Percentiles rank a stretch among this genome's conserved stretches.
These are phyloP conservation scores for Penstemon newberryi DNA, from an alignment of 257 asterid species.

Conservation along the genomic window DNA sequence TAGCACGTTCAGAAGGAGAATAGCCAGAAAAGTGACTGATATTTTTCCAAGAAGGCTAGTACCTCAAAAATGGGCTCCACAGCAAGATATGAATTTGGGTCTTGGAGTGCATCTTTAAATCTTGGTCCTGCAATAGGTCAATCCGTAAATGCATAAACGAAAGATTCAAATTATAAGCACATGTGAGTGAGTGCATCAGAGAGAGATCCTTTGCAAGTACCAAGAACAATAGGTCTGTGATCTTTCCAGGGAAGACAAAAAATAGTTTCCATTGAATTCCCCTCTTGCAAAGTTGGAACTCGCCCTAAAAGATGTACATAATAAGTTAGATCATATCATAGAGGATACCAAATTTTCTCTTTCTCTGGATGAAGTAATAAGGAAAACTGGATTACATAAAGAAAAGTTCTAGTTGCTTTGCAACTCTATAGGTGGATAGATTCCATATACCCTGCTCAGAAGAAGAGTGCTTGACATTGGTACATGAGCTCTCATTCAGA, in stretches of 20 bases:
- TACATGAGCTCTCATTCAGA: constrained; percentile 18
- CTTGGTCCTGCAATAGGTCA: constrained; percentile 66
- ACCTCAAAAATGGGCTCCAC: constrained; percentile 95
- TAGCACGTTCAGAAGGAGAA: constrained; percentile 12
- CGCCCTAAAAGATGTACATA: constrained; percentile 56
- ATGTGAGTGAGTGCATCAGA: not conserved
- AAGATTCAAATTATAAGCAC: not conserved
- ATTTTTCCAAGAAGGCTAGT: constrained; percentile 26
- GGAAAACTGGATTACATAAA: not conserved
- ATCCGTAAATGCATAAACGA: constrained; percentile 15
- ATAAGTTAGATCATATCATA: constrained; percentile 23
- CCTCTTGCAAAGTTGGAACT: constrained; percentile 91
- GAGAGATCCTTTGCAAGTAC: constrained; percentile 38
- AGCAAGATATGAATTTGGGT: constrained; percentile 75
- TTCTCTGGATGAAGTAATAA: not conserved
- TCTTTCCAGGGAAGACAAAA: constrained; percentile 77
- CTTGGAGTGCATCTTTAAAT: constrained; percentile 96
- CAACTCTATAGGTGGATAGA: not conserved
- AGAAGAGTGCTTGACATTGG: constrained; percentile 7
- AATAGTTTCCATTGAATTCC: constrained; percentile 78
- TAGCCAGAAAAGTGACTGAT: constrained; percentile 17
- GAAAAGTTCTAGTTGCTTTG: constrained; percentile 19
- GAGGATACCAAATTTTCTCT: not conserved
- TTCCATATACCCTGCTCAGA: constrained; percentile 2
- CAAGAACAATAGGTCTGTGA: constrained; percentile 88